Conservation (phyloP, 495 filamentous ascomycete species). For the Aspergillus indologenus region DNA sequence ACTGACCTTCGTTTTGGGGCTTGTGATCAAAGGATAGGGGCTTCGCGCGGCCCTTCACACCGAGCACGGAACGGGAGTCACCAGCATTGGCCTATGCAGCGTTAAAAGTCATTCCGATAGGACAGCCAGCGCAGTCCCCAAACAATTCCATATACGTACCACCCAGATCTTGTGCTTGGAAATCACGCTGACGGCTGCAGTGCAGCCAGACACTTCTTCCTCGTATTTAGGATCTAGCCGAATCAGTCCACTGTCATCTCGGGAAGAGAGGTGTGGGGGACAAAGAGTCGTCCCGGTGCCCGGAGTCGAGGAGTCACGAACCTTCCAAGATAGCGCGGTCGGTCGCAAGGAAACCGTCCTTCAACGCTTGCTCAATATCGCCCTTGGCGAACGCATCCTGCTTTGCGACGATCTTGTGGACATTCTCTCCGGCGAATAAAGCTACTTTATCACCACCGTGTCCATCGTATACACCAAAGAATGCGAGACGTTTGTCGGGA, state of each 20-base stretch:
- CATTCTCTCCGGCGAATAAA: constrained; percentile 84
- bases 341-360: constrained; percentile 95
- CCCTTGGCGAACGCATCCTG: constrained; percentile 89
- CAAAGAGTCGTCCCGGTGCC: constrained; percentile 8
- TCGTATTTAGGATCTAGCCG: constrained; percentile 86
- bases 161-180: constrained; percentile 90
- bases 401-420: constrained; percentile 90
- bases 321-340: constrained; percentile 94
- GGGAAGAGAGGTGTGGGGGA: constrained; percentile 4
- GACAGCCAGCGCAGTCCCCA: neutral
- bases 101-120: constrained; percentile 11
- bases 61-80: constrained; percentile 89
- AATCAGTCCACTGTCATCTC: constrained; percentile 13
- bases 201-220: constrained; percentile 97
- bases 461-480: constrained; percentile 97
- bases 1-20: constrained; percentile 90
- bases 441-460: constrained; percentile 97
- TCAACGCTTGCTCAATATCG: constrained; percentile 91
- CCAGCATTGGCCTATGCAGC: constrained; percentile 81
- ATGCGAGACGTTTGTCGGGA: constrained; percentile 72
- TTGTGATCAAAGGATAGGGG: constrained; percentile 98
- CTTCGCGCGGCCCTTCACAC: constrained; percentile 94
- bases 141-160: constrained; percentile 54
- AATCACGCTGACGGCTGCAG: constrained; percentile 85
- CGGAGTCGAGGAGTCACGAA: constrained; percentile 37